Evolutionary conservation across 2,329 filamentous ascomycete species (phyloP), one percentile per base, ranked within the genome.

Genomic region (Alternaria tenuissima): DNA sequence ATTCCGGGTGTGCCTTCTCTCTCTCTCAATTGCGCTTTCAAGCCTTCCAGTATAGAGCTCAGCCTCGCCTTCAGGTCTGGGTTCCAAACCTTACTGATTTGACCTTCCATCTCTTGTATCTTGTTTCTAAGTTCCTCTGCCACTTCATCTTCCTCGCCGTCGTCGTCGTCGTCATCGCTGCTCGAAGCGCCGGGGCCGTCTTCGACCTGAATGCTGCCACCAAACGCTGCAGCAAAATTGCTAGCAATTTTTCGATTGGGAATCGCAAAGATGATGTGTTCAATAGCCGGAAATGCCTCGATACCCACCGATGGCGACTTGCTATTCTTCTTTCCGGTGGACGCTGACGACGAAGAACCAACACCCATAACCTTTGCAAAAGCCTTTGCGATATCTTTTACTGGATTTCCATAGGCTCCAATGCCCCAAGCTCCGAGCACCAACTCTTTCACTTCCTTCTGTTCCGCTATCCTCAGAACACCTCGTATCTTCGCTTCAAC

Each of bases 351-450:
- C 6, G 20, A 18, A 36, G 44, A 16, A 5, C 5, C 20, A 5
- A 61, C 59, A 52, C 57, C 30, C 5, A 77, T 34, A 5, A 74
- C 72, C 59, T 77, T 81, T 60, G 78, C 80, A 83, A 88, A 90
- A 0, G 84, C 81, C 18, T 78, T 76, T 14, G 87, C 87, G 30
- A 90, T 77, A 72, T 89, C 86, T 1, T 76, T 76, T 0, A 88
- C 82, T 0, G 88, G 88, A 62, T 90, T 89, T 0, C 86, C 87
- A 58, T 88, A 87, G 0, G 86, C 86, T 3, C 88, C 88, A 61
- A 87, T 89, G 0, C 88, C 88, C 87, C 87, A 89, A 0, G 88
- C 87, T 0, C 88, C 88, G 0, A 90, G 78, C 0, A 90, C 84
- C 0, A 89, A 66, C 56, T 78, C 82, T 38, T 76, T 79, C 4